These are phyloP conservation scores for Pseudoscleropodium purum DNA, from an alignment of 225 moss, liverwort and hornwort genomes.

Conservation along the genomic window DNA sequence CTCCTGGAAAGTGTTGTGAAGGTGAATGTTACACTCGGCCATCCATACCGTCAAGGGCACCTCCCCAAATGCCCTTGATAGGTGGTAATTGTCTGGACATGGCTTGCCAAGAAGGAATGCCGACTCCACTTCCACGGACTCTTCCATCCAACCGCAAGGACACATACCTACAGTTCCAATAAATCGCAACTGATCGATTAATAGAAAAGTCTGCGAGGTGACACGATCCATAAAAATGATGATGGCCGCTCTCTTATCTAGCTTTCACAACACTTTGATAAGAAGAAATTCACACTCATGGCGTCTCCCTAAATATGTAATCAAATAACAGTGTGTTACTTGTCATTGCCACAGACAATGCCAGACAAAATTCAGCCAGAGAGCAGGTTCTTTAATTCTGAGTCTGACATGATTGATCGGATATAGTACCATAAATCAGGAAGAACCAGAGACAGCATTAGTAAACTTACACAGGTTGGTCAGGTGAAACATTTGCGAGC, in stretches of 20 bases:
- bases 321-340: not conserved
- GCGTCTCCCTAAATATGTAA: not conserved
- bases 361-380: not conserved
- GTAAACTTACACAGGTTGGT: conserved; percentile 70
- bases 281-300: not conserved
- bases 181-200: not conserved
- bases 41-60: conserved; percentile 92
- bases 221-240: not conserved
- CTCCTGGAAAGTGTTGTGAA: not conserved
- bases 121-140: conserved; percentile 92
- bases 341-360: not conserved
- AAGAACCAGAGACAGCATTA: not conserved
- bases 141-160: conserved; percentile 89
- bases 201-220: not conserved
- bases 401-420: not conserved
- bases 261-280: not conserved
- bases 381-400: not conserved
- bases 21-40: conserved; percentile 49
- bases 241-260: not conserved
- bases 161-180: conserved; percentile 52
- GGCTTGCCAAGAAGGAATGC: conserved; percentile 77
- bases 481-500: conserved; percentile 70
- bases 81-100: conserved; percentile 80
- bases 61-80: conserved; percentile 78
- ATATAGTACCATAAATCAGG: not conserved